A percentile compares a stretch with the other conserved stretches of the same genome.
These are phyloP conservation scores for Ascochyta fabae DNA, from an alignment of 2,329 filamentous ascomycete species.

Conservation along the genomic window DNA sequence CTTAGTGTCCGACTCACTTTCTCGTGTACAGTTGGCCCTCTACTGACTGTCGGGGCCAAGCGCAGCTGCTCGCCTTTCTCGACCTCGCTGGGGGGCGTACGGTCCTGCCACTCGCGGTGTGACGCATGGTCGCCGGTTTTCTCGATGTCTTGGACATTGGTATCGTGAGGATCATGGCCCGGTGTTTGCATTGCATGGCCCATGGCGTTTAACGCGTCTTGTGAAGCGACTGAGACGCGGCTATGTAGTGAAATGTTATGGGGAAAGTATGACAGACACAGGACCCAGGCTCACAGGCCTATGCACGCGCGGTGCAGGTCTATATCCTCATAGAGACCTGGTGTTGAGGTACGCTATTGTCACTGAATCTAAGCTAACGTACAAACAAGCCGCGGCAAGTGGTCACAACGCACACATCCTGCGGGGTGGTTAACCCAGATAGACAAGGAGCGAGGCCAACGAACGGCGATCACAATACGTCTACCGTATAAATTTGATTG, in stretches of 20 bases:
- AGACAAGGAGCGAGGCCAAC: conserved; percentile 3
- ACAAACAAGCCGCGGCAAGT: conserved; percentile 16
- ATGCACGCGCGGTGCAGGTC: conserved; percentile 7
- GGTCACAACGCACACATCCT: neutral
- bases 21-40: conserved; percentile 32
- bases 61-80: conserved; percentile 25
- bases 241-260: conserved; percentile 9
- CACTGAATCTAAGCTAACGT: neutral
- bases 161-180: conserved; percentile 13
- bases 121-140: conserved; percentile 1
- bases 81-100: conserved; percentile 25
- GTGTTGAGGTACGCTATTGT: conserved; percentile 4
- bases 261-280: conserved; percentile 7
- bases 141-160: conserved; percentile 7
- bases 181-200: conserved; percentile 18
- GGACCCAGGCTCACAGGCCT: conserved; percentile 2
- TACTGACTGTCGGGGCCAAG: conserved; percentile 18
- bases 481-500: too few relatives aligned
- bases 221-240: neutral
- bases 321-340: conserved; percentile 8
- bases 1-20: conserved; percentile 19
- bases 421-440: neutral
- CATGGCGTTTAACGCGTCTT: neutral
- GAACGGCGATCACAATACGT: conserved; percentile 1
- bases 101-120: conserved; percentile 21